These are phyloP conservation scores for Neurospora crassa DNA, from an alignment of 2,329 filamentous ascomycete species.

Conservation along the genomic window DNA sequence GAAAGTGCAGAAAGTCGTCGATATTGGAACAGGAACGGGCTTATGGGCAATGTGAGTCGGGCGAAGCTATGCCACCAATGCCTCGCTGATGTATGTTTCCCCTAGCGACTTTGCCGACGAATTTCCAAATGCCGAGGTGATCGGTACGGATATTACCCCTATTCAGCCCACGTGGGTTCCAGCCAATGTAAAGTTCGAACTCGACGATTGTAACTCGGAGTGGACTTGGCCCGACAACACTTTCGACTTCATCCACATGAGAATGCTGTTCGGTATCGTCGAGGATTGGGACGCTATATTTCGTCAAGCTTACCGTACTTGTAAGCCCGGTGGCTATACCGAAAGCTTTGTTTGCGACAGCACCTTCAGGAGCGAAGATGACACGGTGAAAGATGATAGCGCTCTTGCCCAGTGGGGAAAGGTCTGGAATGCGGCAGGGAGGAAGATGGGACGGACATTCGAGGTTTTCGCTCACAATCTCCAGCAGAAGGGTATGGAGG, in stretches of 20 bases:
- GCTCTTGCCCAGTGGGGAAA: slow-evolving; percentile 4
- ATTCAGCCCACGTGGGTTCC: slow-evolving; percentile 24
- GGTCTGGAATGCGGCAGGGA: slow-evolving; percentile 5
- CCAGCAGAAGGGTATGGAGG: background rate
- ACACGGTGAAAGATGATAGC: background rate
- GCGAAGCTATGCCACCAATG: background rate
- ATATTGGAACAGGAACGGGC: slow-evolving; percentile 46
- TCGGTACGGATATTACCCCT: slow-evolving; percentile 23
- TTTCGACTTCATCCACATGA: slow-evolving; percentile 26
- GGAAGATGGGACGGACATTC: background rate
- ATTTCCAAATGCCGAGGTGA: slow-evolving; percentile 20
- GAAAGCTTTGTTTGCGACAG: no score
- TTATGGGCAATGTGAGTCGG: slow-evolving; percentile 22
- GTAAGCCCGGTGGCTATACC: slow-evolving; percentile 44
- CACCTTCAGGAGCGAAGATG: no score
- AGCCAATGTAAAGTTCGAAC: slow-evolving; percentile 26
- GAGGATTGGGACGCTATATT: slow-evolving; percentile 21
- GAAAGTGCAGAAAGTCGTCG: slow-evolving; percentile 27
- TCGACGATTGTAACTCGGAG: slow-evolving; percentile 26
- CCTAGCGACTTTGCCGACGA: slow-evolving; percentile 24
- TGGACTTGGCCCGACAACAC: slow-evolving; percentile 16
- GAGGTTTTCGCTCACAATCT: background rate
- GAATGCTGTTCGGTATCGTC: slow-evolving; percentile 24
- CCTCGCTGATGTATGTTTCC: background rate
- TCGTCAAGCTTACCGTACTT: slow-evolving; percentile 26